Conservation (phyloP, 352 stramenopile genomes). For the Globisporangium mamillatum region DNA sequence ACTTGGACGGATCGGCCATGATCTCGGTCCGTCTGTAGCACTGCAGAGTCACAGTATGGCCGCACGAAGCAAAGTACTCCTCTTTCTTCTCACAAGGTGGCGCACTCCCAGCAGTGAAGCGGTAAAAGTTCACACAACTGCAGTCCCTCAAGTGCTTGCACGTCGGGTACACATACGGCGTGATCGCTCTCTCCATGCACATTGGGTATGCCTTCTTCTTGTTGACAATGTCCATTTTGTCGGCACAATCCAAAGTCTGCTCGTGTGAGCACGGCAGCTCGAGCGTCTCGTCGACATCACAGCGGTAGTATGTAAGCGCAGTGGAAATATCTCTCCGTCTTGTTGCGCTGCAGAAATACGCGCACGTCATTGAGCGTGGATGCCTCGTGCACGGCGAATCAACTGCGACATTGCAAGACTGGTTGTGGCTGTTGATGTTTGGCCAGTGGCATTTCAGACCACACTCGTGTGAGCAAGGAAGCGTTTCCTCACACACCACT, state of each 20-base stretch:
- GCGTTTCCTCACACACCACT: slow-evolving; percentile 51
- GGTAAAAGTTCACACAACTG: slow-evolving; percentile 63
- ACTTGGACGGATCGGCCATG: slow-evolving; percentile 21
- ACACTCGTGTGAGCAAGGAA: slow-evolving; percentile 72
- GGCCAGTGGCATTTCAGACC: slow-evolving; percentile 71
- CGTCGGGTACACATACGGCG: slow-evolving; percentile 61
- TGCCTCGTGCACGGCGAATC: slow-evolving; percentile 69
- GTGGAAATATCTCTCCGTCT: slow-evolving; percentile 24
- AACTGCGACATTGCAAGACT: slow-evolving; percentile 45
- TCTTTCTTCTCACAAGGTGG: slow-evolving; percentile 53
- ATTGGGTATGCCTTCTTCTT: slow-evolving; percentile 32
- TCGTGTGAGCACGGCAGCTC: slow-evolving; percentile 65
- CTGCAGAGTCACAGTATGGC: slow-evolving; percentile 54
- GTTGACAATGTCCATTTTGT: slow-evolving; percentile 40
- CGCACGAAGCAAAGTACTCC: slow-evolving; percentile 61
- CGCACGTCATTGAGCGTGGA: slow-evolving; percentile 46
- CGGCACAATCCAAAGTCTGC: slow-evolving; percentile 46
- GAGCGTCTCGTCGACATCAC: slow-evolving; percentile 47
- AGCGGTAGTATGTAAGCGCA: slow-evolving; percentile 57
- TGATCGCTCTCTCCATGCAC: slow-evolving; percentile 56
- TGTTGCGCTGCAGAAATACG: slow-evolving; percentile 33
- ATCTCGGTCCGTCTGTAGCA: slow-evolving; percentile 58
- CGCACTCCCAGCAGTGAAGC: slow-evolving; percentile 34
- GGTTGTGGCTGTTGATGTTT: slow-evolving; percentile 52
- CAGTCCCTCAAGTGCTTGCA: slow-evolving; percentile 72